Evolutionary conservation across 345 rosid species (phyloP).

Genomic region (Nephelium lappaceum): DNA sequence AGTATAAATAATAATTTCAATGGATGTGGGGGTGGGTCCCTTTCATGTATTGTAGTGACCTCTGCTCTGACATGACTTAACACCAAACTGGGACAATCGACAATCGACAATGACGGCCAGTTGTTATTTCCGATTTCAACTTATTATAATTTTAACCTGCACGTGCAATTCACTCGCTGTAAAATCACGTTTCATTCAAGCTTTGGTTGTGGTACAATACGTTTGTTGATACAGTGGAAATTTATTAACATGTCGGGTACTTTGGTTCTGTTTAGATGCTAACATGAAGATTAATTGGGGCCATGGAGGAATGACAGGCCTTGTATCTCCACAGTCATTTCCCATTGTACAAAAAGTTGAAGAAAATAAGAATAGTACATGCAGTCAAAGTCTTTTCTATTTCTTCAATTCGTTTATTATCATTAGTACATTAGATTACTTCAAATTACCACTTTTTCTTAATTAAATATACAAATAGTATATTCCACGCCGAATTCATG

Average conservation of each 20-base stretch:
- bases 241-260: not conserved
- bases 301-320: not conserved
- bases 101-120: not conserved
- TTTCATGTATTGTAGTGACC: not conserved
- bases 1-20: too few species aligned
- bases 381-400: not conserved
- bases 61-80: not conserved
- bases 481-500: too few species aligned
- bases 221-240: too few species aligned
- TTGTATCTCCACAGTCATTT: not conserved
- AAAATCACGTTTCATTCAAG: not conserved
- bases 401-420: not conserved
- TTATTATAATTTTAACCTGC: not conserved
- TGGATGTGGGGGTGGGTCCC: too few species aligned
- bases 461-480: too few species aligned
- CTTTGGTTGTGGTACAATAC: too few species aligned
- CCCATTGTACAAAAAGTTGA: not conserved
- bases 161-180: slow-evolving; percentile 3
- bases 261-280: not conserved
- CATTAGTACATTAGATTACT: not conserved
- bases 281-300: not conserved
- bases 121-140: too few species aligned
- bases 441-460: too few species aligned
- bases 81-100: not conserved
- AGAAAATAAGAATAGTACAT: not conserved